Evolutionary conservation across 2,329 filamentous ascomycete species (phyloP), one percentile per base, ranked within the genome.

Genomic region (Calonectria honghensis): DNA sequence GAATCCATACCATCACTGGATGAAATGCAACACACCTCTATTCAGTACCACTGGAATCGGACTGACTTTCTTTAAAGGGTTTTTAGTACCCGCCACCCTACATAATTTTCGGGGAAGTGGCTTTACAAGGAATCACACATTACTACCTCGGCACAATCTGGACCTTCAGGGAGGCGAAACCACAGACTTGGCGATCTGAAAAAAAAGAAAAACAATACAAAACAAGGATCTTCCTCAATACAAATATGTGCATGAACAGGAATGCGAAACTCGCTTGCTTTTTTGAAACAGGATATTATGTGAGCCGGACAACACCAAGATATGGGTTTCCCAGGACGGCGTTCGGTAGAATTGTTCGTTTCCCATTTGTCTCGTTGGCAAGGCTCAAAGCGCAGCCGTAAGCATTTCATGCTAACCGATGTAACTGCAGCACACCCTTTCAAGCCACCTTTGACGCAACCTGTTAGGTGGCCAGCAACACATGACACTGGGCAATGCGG

Each of bases 91-190:
- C 50, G 14, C 27, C 24, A 16, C 27, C 27, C 50, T 29, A 3
- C 41, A 45, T 3, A 45, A 1, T 20, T 45, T 45, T 52, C 5
- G 27, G 50, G 3, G 13, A 52, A 52, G 31, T 20, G 27, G 6
- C 13, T 29, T 24, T 41, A 63, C 59, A 20, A 70, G 13, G 24
- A 24, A 39, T 39, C 2, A 85, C 77, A 51, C 9, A 39, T 59
- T 20, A 81, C 76, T 14, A 69, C 66, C n/a, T 61, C 35, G 20
- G 50, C 50, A 52, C 2, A 52, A 52, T 29, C 13, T 52, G 2
- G 24, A 29, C 14, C 2, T 52, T 27, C 27, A 27, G 24, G 3
- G 9, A 52, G 50, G 24, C 14, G 7, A 52, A 18, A 2, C 27
- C 14, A 18, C 14, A 29, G 9, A 18, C 27, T 52, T 29, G 50